Base-by-base conservation (phyloP, 805 yeast genomes). In the Wickerhamiella spandovensis region DNA sequence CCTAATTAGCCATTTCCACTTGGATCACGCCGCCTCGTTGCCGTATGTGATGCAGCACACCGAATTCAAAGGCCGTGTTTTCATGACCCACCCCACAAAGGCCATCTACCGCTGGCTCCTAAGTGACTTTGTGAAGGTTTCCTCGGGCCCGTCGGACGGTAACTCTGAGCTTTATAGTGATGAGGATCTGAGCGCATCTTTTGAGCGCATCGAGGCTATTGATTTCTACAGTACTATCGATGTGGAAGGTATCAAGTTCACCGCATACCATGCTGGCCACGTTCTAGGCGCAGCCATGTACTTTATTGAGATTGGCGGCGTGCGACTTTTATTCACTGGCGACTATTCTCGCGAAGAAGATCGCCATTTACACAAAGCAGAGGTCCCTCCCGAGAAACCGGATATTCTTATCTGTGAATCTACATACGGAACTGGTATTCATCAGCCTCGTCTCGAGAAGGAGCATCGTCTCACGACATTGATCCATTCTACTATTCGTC, bases 231-330 rank as follows among this genome's bases (percentile, higher is more conserved):
- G 97, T 4, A 92, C 98, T 0, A 77, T 87, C 56, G 97, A 92
- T 59, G 84, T 89, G 35, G 94, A 85, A 52, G 98, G 98, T 48
- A 82, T 92, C 51, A 74, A 92, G 61, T 90, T 92, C 70, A 92
- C 98, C 1, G 98, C 98, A 1, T 92, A 83, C 65, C 99, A 90
- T 68, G 99, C 99, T 7, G 99, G 99, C n/a, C 99, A 92, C 73
- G 99, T 92, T 12, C 71, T 92, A 43, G 99, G 99, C 50, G 97
- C 98, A 10, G 96, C 97, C 12, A 92, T 92, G 97, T 92, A 82
- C 65, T 81, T 92, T 56, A 78, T 92, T 46, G 99, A 92, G 65
- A 83, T 92, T 59, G 96, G 95, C 18, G 97, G 97, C 0, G 69
- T 90, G 52, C 84, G 86, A 57, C 74, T 87, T 0, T 66, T 92